These are phyloP conservation scores for Trichophyton verrucosum DNA, from an alignment of 2,329 filamentous ascomycete genomes.

Conservation along the genomic window DNA sequence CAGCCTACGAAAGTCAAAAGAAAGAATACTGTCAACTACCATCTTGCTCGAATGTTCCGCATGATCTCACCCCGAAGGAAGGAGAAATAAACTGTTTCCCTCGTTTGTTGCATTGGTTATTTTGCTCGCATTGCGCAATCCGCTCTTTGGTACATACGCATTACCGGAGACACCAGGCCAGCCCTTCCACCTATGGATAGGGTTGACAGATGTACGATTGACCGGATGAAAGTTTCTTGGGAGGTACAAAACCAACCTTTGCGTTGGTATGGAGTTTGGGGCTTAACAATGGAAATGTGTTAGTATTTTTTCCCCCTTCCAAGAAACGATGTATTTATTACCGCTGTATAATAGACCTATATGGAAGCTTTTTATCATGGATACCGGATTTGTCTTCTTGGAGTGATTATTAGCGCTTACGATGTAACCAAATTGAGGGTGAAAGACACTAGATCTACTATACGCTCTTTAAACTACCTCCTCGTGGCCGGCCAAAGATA, in stretches of 20 bases:
- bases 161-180: neutral
- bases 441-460: neutral
- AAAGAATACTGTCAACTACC: slow-evolving; percentile 83
- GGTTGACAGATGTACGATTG: neutral
- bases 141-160: neutral
- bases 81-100: slow-evolving; percentile 27
- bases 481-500: slow-evolving; percentile 35
- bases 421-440: neutral
- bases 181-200: neutral
- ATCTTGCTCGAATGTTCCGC: slow-evolving; percentile 64
- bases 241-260: neutral
- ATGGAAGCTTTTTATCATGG: neutral
- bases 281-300: neutral
- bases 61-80: slow-evolving; percentile 60
- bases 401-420: neutral
- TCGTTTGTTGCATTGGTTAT: neutral
- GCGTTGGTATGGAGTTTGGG: slow-evolving; percentile 6
- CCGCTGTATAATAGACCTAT: slow-evolving; percentile 1
- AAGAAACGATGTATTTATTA: neutral
- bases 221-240: neutral
- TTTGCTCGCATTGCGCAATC: neutral
- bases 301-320: neutral
- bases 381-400: neutral
- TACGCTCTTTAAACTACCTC: neutral
- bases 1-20: slow-evolving; percentile 46